phyloP scores from a whole-genome alignment of 2,329 filamentous ascomycete genomes.

The Paraphaeosphaeria sporulosa region DNA sequence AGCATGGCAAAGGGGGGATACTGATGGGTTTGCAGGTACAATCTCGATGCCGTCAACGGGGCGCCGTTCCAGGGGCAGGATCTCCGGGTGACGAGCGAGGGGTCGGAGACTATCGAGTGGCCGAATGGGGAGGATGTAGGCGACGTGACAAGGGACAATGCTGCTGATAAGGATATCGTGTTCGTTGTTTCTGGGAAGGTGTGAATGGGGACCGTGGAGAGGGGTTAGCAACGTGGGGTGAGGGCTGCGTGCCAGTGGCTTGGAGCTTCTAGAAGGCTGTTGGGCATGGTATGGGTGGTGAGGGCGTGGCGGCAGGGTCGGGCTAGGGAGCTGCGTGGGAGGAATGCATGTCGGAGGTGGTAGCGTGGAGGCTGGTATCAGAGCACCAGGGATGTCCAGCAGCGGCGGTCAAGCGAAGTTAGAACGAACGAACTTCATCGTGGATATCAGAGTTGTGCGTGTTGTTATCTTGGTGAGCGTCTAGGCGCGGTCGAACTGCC shows the following conservation, averaged over 20 bases:
- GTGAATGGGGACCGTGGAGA: conserved; percentile 11
- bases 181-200: conserved; percentile 28
- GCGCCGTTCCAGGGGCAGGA: conserved; percentile 38
- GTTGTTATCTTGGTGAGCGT: background rate
- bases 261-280: background rate
- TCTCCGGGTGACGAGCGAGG: conserved; percentile 28
- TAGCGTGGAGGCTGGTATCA: background rate
- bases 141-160: conserved; percentile 20
- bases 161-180: conserved; percentile 31
- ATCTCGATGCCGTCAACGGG: conserved; percentile 34
- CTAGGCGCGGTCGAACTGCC: background rate
- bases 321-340: too few relatives aligned
- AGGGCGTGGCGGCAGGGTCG: too few relatives aligned
- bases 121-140: conserved; percentile 31
- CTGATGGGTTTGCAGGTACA: conserved; percentile 25
- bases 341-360: background rate
- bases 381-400: background rate
- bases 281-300: background rate
- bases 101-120: conserved; percentile 33
- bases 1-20: background rate
- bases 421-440: background rate
- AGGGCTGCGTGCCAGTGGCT: background rate
- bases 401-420: background rate
- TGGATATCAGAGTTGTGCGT: background rate
- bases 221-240: background rate